Evolutionary conservation across 148 eudicot genomes (phyloP), one percentile per base, ranked within the genome.

Genomic region (Silene conica): DNA sequence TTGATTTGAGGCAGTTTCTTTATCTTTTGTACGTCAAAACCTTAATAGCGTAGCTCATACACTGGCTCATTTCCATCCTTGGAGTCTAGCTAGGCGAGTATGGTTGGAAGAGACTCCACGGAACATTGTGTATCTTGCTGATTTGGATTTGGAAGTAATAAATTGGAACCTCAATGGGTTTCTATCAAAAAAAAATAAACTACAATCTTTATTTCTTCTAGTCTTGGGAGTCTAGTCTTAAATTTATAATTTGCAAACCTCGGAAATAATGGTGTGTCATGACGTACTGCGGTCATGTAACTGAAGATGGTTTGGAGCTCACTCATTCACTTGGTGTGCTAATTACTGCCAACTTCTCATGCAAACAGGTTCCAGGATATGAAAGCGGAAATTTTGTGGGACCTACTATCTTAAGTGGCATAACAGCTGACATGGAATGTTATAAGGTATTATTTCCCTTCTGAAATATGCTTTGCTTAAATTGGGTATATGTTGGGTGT

Each of bases 351-450:
- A 18, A 22, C 45, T 67, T 16, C 5, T 63, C 14, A 7, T 72
- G 63, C 66, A 52, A 75, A 77, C 69, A 93, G 98, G 98, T 92
- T 81, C 94, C 94, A 46, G 92, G 94, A 83, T 92, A 90, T 77
- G 99, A 96, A 75, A 83, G 81, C 72, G 99, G 99, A 8, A 96
- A 92, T 86, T 96, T 96, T 73, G 63, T 96, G 20, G 97, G 99
- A 70, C 99, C 99, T 41, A 96, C 97, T 67, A 80, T 96, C 79
- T 85, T 96, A 78, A 82, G 94, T 71, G 92, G 80, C 85, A 95
- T 96, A 70, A 92, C 90, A 11, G 41, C 89, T 41, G 96, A 90
- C 79, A 96, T 96, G 97, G 96, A 96, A 77, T 96, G 99, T 65
- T 95, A 92, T 79, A 89, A 92, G 97, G 99, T 95, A 83, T 28